Evolutionary conservation across 352 stramenopile genomes (phyloP).

Genomic region (Phytopythium kandeliae): DNA sequence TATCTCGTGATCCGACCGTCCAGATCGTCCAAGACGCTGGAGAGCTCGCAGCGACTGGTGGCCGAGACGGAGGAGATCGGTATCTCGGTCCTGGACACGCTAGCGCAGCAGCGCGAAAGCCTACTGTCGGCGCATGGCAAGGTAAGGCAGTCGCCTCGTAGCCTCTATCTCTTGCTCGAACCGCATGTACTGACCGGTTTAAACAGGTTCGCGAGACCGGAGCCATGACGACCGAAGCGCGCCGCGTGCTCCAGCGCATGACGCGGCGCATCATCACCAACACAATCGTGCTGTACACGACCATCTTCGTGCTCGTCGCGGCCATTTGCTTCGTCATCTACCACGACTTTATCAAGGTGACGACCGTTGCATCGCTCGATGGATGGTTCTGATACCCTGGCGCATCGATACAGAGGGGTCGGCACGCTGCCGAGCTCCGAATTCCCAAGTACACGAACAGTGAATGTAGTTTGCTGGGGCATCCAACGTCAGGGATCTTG

Average conservation of each 20-base stretch:
- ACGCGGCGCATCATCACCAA: constrained; percentile 73
- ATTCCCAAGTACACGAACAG: no score
- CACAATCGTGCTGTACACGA: constrained; percentile 73
- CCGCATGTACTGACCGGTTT: no score
- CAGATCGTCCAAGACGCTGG: constrained; percentile 56
- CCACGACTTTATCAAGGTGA: constrained; percentile 61
- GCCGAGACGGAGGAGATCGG: constrained; percentile 62
- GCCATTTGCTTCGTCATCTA: constrained; percentile 75
- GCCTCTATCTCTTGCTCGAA: no score
- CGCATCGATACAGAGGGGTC: no score
- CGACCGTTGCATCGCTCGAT: not conserved
- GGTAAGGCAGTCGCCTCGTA: no score
- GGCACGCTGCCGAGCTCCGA: no score
- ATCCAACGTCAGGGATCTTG: no score
- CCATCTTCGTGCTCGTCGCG: constrained; percentile 58
- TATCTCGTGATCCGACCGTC: no score
- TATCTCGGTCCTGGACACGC: constrained; percentile 63
- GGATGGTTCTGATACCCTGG: constrained; percentile 3
- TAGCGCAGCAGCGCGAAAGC: constrained; percentile 64
- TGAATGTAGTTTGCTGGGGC: no score
- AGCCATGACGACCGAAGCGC: constrained; percentile 55
- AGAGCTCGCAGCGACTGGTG: constrained; percentile 64
- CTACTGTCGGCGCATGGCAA: constrained; percentile 67
- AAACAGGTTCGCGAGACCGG: constrained; percentile 75
- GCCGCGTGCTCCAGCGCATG: constrained; percentile 70